Evolutionary conservation across 2,329 filamentous ascomycete genomes (phyloP).

Genomic region (Emmonsiellopsis sp.): DNA sequence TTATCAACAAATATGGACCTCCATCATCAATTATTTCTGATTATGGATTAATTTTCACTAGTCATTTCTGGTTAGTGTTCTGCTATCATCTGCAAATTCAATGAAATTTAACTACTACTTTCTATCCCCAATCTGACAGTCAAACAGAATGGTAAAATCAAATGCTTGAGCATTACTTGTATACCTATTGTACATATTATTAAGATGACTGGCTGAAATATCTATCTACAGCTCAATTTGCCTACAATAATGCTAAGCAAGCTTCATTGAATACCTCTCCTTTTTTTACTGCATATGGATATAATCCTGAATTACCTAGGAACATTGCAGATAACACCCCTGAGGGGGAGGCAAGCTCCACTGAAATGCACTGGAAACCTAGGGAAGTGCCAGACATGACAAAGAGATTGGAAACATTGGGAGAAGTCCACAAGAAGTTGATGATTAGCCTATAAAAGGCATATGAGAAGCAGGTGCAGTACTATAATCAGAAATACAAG

Average conservation of each 20-base stretch:
- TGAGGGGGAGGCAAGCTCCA: no score
- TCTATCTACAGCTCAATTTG: conserved; percentile 1
- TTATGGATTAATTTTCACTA: background rate
- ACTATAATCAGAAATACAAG: background rate
- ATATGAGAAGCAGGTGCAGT: background rate
- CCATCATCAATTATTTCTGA: background rate
- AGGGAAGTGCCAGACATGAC: background rate
- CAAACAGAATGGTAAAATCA: conserved; percentile 10
- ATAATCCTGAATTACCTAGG: background rate
- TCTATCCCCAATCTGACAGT: conserved; percentile 10
- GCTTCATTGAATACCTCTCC: background rate
- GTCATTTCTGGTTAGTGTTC: background rate
- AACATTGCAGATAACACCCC: fast-evolving
- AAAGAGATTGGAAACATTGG: background rate
- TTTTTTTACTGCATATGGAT: background rate
- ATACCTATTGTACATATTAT: background rate
- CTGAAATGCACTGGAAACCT: background rate
- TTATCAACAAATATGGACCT: background rate
- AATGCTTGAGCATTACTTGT: conserved; percentile 9
- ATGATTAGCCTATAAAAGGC: background rate
- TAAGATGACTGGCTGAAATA: conserved; percentile 6
- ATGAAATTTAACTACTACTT: background rate
- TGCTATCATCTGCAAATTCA: background rate
- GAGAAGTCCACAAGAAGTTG: background rate
- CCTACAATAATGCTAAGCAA: background rate